Evolutionary conservation across 176 grass and related monocot genomes (phyloP).

Genomic region (Luzula sylvatica): DNA sequence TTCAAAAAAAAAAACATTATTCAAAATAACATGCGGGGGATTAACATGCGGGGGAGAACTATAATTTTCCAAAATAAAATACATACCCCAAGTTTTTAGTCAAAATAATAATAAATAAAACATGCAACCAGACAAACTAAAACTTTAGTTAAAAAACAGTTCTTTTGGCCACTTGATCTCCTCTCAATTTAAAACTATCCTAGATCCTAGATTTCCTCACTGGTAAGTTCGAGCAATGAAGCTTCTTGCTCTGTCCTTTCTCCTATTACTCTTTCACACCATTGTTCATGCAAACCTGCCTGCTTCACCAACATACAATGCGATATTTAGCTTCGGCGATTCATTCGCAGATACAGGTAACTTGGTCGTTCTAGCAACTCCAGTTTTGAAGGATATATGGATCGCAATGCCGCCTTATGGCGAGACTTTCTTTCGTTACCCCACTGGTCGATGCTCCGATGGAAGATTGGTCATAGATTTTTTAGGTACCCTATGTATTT

Average conservation of each 20-base stretch:
- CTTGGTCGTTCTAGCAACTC: slow-evolving; percentile 8
- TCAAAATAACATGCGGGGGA: no score
- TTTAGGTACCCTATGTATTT: background rate
- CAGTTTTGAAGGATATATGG: slow-evolving; percentile 4
- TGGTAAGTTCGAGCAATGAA: background rate
- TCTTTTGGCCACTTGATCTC: no score
- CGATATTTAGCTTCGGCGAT: slow-evolving; percentile 22
- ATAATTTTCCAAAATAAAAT: no score
- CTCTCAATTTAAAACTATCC: no score
- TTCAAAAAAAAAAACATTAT: no score
- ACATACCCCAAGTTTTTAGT: no score
- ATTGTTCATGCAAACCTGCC: background rate
- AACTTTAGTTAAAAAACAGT: no score
- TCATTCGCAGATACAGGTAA: slow-evolving; percentile 23
- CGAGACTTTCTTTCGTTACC: slow-evolving; percentile 14
- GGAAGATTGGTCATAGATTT: slow-evolving; percentile 21
- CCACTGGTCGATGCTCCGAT: slow-evolving; percentile 19
- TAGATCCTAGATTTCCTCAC: no score
- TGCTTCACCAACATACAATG: background rate
- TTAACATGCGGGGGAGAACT: no score
- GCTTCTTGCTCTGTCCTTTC: background rate
- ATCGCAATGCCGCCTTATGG: slow-evolving; percentile 8
- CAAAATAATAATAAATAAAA: no score
- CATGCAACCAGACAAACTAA: no score
- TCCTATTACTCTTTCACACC: background rate